These are phyloP conservation scores for Rhipidocladum racemiflorum DNA, from an alignment of 176 grass and related monocot species.

Conservation along the genomic window DNA sequence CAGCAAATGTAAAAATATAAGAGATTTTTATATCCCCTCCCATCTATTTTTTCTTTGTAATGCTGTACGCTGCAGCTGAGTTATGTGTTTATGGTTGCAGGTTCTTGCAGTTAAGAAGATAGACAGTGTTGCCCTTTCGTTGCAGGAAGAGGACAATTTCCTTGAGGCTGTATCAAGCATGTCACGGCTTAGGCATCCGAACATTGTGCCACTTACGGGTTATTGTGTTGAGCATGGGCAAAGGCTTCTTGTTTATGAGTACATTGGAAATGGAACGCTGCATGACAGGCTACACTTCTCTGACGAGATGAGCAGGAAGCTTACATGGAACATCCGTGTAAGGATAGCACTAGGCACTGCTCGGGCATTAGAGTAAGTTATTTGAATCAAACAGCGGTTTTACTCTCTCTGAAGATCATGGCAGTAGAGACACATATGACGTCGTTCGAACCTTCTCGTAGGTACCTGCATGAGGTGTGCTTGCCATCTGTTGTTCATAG, in stretches of 20 bases:
- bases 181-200: slow-evolving; percentile 88
- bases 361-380: slow-evolving; percentile 90
- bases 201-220: slow-evolving; percentile 74
- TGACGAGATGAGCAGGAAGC: slow-evolving; percentile 70
- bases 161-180: slow-evolving; percentile 91
- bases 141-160: slow-evolving; percentile 96
- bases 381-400: background rate
- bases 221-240: slow-evolving; percentile 92
- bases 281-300: slow-evolving; percentile 83
- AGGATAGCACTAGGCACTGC: slow-evolving; percentile 78
- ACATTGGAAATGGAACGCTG: slow-evolving; percentile 75
- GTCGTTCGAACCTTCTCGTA: slow-evolving; percentile 21
- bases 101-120: slow-evolving; percentile 96
- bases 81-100: slow-evolving; percentile 49
- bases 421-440: background rate
- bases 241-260: slow-evolving; percentile 87
- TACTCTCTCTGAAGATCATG: slow-evolving; percentile 24
- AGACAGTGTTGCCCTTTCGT: slow-evolving; percentile 67
- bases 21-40: background rate
- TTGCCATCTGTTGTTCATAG: slow-evolving; percentile 86
- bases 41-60: background rate
- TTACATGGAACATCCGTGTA: slow-evolving; percentile 91
- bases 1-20: slow-evolving; percentile 6
- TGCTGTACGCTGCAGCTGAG: slow-evolving; percentile 22
- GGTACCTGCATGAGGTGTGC: slow-evolving; percentile 99